Conservation (phyloP, 805 yeast species). For the Kuraishia cidri region DNA sequence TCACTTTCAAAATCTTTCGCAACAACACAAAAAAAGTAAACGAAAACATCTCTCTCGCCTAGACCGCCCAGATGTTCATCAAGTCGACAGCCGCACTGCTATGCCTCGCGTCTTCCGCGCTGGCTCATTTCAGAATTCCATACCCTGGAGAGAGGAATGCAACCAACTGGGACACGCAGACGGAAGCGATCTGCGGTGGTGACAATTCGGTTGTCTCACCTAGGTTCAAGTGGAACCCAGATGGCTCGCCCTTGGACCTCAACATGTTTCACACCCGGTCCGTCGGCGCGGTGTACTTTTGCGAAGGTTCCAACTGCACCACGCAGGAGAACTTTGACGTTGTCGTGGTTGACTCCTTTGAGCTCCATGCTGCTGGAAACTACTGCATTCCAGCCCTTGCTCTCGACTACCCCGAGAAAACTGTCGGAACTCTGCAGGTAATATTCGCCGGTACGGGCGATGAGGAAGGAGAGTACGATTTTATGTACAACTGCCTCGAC, state of each 20-base stretch:
- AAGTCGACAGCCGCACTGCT: too few species aligned
- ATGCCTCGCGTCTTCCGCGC: too few species aligned
- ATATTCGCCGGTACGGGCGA: slow-evolving; percentile 11
- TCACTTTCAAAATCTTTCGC: too few species aligned
- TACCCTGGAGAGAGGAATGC: slow-evolving; percentile 22
- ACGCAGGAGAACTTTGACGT: slow-evolving; percentile 13
- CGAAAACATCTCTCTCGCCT: too few species aligned
- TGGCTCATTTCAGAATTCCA: slow-evolving; percentile 20
- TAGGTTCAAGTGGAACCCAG: slow-evolving; percentile 19
- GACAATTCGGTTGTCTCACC: slow-evolving; percentile 14
- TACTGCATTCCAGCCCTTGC: slow-evolving; percentile 17
- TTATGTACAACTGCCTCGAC: slow-evolving; percentile 21
- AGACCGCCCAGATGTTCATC: too few species aligned
- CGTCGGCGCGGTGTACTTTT: slow-evolving; percentile 17
- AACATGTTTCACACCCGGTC: slow-evolving; percentile 10
- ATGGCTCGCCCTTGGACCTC: slow-evolving; percentile 19
- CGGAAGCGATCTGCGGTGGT: slow-evolving; percentile 21
- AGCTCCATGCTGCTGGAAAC: slow-evolving; percentile 12
- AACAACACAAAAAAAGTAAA: too few species aligned
- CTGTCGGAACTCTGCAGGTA: slow-evolving; percentile 19
- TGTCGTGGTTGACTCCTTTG: slow-evolving; percentile 13
- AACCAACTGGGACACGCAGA: slow-evolving; percentile 18
- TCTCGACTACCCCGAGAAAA: slow-evolving; percentile 10
- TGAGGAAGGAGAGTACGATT: slow-evolving; percentile 9
- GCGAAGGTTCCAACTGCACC: slow-evolving; percentile 13